Evolutionary conservation across 1,284 basidiomycete species (phyloP), one percentile per base, ranked within the genome.

Genomic region (Fomitopsis pinicola): DNA sequence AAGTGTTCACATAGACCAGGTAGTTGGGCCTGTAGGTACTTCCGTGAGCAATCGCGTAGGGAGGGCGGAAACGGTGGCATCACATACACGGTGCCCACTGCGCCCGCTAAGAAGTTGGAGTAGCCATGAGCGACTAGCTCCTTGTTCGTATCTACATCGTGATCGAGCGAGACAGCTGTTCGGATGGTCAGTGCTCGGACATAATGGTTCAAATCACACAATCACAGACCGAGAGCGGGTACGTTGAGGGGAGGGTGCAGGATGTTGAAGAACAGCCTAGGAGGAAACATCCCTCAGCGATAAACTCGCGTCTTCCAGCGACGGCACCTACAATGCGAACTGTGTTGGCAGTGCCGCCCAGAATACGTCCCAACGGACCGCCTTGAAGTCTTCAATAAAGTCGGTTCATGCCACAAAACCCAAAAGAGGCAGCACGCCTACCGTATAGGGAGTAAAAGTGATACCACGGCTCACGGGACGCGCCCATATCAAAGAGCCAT

Each of bases 191-290:
- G 14, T 14, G 1, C 10, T 22, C 7, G 3, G 33, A 22, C 22
- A 22, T 17, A 17, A 7, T 7, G 9, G 38, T 2, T 17, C 5
- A 15, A n/a, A 35, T 2, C 6, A 2, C 52, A 40, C 26, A 8
- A 33, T 33, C 10, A 66, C 80, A 58, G 67, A 83, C 95, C 90
- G 10, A 99, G 80, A 6, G 96, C 95, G 2, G 97, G 97, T 2
- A 98, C 92, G 67, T 97, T 97, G 58, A 97, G 78, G 42, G 94
- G 95, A 10, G 97, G 96, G 72, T 98, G 97, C 12, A 99, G 76
- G 58, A 98, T 88, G 64, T 97, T 95, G 75, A 97, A 96, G 73
- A 96, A 95, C 44, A 95, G 64, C 60, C 88, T 90, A 22, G 9
- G 12, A 15, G 9, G 14, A 40, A 40, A 15, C 54, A 22, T 12